Percentiles rank a stretch among this genome's conserved stretches.
Evolutionary conservation across 2,329 filamentous ascomycete genomes (phyloP).

Genomic region (Cladosporium sp.): DNA sequence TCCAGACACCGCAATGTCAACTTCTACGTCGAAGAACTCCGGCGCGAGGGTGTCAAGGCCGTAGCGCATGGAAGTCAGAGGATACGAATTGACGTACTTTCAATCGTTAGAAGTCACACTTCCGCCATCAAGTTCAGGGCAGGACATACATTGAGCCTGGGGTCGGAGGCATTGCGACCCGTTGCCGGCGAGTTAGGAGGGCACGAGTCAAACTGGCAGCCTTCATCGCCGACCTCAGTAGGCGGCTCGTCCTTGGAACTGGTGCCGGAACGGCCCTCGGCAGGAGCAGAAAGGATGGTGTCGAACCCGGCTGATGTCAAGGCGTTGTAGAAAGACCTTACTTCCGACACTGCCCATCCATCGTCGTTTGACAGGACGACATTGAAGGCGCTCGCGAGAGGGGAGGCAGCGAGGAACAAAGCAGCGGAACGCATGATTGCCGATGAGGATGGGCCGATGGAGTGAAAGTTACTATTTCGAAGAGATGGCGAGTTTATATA

Average conservation of each 20-base stretch:
- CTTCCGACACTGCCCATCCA: conserved; percentile 68
- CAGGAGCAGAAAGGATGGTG: conserved; percentile 62
- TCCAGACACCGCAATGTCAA: conserved; percentile 59
- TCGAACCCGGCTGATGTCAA: conserved; percentile 55
- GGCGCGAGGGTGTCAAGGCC: conserved; percentile 57
- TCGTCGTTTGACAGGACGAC: conserved; percentile 68
- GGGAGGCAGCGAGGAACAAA: neutral
- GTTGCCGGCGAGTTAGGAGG: conserved; percentile 51
- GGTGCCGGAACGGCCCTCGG: conserved; percentile 61
- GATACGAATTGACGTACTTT: conserved; percentile 68
- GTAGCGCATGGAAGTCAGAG: conserved; percentile 60
- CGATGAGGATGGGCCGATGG: neutral
- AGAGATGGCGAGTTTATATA: too few relatives aligned
- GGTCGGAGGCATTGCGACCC: conserved; percentile 54
- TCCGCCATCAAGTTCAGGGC: neutral
- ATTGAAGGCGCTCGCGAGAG: conserved; percentile 31
- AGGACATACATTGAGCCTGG: conserved; percentile 45
- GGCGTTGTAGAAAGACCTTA: conserved; percentile 56
- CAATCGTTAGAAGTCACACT: neutral
- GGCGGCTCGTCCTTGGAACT: conserved; percentile 32
- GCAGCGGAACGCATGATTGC: conserved; percentile 3
- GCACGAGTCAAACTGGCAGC: conserved; percentile 61
- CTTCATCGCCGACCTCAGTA: conserved; percentile 15
- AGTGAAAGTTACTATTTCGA: too few relatives aligned
- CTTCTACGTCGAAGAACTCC: conserved; percentile 49